Conservation (phyloP, 148 eudicot species). For the Camellia sinensis region DNA sequence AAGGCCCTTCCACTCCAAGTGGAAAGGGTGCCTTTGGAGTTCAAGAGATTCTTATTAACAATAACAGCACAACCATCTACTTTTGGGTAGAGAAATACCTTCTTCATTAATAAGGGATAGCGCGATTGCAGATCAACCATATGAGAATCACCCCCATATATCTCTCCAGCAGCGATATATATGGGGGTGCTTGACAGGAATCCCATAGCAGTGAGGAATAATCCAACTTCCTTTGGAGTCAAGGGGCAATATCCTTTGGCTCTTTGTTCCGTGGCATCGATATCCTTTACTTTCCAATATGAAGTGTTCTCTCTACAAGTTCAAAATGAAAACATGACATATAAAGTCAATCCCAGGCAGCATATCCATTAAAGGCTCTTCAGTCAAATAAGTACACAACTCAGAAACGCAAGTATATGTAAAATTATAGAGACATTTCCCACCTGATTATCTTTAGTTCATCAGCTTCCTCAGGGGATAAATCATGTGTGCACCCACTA, state of each 20-base stretch:
- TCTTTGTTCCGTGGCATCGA: constrained; percentile 78
- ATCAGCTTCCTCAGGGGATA: constrained; percentile 74
- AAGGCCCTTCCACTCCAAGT: neutral
- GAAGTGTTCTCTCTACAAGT: constrained; percentile 71
- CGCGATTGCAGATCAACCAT: constrained; percentile 62
- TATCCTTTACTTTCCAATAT: constrained; percentile 95
- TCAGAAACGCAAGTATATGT: neutral
- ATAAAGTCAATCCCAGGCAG: constrained; percentile 1
- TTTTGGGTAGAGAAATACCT: constrained; percentile 40
- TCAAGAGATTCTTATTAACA: neutral
- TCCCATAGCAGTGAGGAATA: constrained; percentile 72
- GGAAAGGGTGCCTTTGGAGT: neutral
- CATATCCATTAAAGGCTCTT: neutral
- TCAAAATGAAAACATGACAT: constrained; percentile 16
- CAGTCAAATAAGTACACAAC: constrained; percentile 7
- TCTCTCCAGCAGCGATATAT: constrained; percentile 94
- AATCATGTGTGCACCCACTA: constrained; percentile 90
- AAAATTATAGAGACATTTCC: neutral
- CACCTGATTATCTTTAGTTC: constrained; percentile 83
- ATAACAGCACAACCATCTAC: neutral
- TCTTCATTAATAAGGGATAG: constrained; percentile 79
- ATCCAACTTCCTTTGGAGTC: constrained; percentile 90
- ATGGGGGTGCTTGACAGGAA: constrained; percentile 77
- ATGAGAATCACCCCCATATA: constrained; percentile 84
- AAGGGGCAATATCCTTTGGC: constrained; percentile 82